Conservation (phyloP, 352 stramenopile genomes). For the Pythium aphanidermatum region DNA sequence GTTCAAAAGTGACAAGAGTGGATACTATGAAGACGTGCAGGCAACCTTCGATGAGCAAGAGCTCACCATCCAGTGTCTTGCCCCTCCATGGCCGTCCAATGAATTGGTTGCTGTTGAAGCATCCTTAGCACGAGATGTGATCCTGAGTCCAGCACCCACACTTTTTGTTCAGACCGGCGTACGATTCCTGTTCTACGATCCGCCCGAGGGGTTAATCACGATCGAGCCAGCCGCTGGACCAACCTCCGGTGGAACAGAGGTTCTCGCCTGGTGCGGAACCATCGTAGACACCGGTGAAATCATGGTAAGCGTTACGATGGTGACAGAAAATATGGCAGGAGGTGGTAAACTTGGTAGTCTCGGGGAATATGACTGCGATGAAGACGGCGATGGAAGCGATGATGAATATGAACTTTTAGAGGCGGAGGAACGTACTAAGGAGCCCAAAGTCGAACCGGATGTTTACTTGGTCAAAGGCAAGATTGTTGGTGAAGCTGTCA, state of each 20-base stretch:
- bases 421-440: no score
- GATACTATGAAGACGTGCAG: slow-evolving; percentile 21
- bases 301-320: slow-evolving; percentile 47
- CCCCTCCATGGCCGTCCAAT: slow-evolving; percentile 50
- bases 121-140: slow-evolving; percentile 13
- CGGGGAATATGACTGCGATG: slow-evolving; percentile 6
- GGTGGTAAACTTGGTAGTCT: slow-evolving; percentile 2
- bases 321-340: slow-evolving; percentile 23
- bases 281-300: slow-evolving; percentile 68
- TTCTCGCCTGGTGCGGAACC: slow-evolving; percentile 48
- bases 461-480: slow-evolving; percentile 32
- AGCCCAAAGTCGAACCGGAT: no score
- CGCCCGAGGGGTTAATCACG: slow-evolving; percentile 49
- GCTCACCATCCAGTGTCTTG: slow-evolving; percentile 28
- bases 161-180: slow-evolving; percentile 40
- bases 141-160: slow-evolving; percentile 15
- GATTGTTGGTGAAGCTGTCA: slow-evolving; percentile 55
- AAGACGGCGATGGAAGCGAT: slow-evolving; percentile 1
- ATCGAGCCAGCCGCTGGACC: slow-evolving; percentile 56
- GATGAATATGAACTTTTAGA: slow-evolving; percentile 7
- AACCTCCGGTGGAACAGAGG: slow-evolving; percentile 42
- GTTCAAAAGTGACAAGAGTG: slow-evolving; percentile 33
- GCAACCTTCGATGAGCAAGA: slow-evolving; percentile 32
- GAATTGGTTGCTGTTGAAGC: slow-evolving; percentile 42
- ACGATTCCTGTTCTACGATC: slow-evolving; percentile 71